phyloP scores from a whole-genome alignment of 2,329 filamentous ascomycete genomes.

The Coniochaeta hoffmannii region DNA sequence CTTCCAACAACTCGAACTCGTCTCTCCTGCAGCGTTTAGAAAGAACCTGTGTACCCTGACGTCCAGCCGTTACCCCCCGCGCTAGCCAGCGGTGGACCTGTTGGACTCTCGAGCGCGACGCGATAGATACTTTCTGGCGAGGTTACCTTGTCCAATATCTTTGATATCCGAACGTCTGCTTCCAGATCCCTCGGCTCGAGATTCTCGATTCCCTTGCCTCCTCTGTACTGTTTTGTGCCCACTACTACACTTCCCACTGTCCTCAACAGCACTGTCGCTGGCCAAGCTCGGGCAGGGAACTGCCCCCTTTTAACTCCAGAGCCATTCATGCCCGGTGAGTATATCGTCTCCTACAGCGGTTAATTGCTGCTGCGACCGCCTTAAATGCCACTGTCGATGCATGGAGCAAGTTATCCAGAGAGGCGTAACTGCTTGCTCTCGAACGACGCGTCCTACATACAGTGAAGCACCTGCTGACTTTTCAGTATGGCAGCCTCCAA shows the following conservation, averaged over 20 bases:
- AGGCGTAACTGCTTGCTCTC: not conserved
- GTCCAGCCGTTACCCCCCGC: not conserved
- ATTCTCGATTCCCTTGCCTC: not conserved
- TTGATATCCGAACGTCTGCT: not conserved
- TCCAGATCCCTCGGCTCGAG: not conserved
- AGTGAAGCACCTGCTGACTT: slow-evolving; percentile 4
- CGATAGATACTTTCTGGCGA: not conserved
- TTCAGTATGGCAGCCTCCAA: slow-evolving; percentile 30
- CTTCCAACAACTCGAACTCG: not conserved
- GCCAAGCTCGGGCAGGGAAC: not conserved
- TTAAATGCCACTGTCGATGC: too few species aligned
- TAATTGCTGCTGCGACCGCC: too few species aligned
- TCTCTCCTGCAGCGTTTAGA: not conserved
- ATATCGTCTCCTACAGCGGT: not conserved
- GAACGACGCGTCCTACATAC: not conserved
- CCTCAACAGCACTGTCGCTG: not conserved
- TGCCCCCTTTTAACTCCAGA: not conserved
- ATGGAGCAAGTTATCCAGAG: slow-evolving; percentile 9
- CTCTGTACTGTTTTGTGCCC: not conserved
- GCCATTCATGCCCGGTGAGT: not conserved
- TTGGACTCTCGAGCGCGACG: not conserved
- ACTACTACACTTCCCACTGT: not conserved
- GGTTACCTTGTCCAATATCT: not conserved
- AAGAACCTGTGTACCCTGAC: not conserved
- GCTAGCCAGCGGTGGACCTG: not conserved